Evolutionary conservation across 768 basidiomycete genomes (phyloP).

Genomic region (Kwoniella sp.): DNA sequence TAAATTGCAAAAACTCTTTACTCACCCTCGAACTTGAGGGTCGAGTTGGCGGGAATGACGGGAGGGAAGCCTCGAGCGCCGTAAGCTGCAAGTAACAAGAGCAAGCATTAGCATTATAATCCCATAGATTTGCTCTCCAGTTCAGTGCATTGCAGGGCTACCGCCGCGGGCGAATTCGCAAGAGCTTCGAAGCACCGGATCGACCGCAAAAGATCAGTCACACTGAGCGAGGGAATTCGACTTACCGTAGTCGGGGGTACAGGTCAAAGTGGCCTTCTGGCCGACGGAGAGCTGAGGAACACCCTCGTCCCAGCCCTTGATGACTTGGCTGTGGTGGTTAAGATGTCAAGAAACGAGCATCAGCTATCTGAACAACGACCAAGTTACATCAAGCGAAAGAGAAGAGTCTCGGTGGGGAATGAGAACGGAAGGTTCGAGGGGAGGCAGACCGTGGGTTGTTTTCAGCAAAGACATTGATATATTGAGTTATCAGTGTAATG

Average conservation of each 20-base stretch:
- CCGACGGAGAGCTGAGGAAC: slow-evolving; percentile 55
- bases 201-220: too few relatives aligned
- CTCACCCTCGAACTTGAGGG: slow-evolving; percentile 54
- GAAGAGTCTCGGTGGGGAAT: too few relatives aligned
- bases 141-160: too few relatives aligned
- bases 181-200: not conserved
- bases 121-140: too few relatives aligned
- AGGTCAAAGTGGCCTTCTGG: slow-evolving; percentile 56
- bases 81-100: slow-evolving; percentile 24
- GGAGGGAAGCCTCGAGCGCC: slow-evolving; percentile 54
- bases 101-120: not conserved
- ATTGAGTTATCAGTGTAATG: too few relatives aligned
- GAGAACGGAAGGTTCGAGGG: too few relatives aligned
- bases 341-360: not conserved
- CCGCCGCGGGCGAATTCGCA: not conserved
- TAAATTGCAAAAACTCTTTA: not conserved
- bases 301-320: slow-evolving; percentile 56
- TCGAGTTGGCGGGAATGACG: slow-evolving; percentile 56
- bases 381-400: too few relatives aligned
- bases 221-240: too few relatives aligned
- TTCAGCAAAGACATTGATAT: too few relatives aligned
- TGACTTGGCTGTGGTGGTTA: slow-evolving; percentile 37
- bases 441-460: too few relatives aligned
- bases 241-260: slow-evolving; percentile 55
- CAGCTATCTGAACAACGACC: too few relatives aligned